phyloP scores from a whole-genome alignment of 73 alveolate genomes.

The Breviolum minutum region DNA sequence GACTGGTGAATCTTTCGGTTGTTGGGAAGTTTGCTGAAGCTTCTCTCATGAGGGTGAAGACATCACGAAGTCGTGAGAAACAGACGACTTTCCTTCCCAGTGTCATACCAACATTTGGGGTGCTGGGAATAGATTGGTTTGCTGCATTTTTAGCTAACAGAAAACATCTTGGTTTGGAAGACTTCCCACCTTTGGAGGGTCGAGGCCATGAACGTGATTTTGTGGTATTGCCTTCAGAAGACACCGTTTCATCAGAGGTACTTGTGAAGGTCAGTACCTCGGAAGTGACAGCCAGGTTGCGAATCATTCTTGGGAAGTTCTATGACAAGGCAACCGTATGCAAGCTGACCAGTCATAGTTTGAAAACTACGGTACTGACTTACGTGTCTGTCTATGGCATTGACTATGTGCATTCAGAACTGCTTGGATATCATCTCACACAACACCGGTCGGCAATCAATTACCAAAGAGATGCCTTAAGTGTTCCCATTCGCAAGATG shows the following conservation, averaged over 20 bases:
- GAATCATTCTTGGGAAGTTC: not conserved
- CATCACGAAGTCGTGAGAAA: conserved; percentile 5
- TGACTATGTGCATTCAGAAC: not conserved
- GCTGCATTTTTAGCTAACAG: not conserved
- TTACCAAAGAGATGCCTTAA: not conserved
- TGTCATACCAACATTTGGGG: not conserved
- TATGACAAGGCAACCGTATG: not conserved
- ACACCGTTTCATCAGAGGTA: not conserved
- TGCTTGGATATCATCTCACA: conserved; percentile 36
- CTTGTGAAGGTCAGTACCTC: not conserved
- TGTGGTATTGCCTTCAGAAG: not conserved
- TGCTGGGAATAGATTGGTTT: not conserved
- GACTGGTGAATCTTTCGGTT: not conserved
- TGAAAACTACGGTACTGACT: conserved; percentile 11
- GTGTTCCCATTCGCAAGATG: not conserved
- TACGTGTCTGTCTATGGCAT: not conserved
- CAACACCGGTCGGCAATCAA: not conserved
- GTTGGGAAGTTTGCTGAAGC: not conserved
- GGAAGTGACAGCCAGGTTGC: not conserved
- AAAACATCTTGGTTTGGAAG: not conserved
- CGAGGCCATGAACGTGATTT: not conserved
- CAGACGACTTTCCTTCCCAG: conserved; percentile 4
- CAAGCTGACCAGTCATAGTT: not conserved
- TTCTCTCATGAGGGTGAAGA: conserved; percentile 20
- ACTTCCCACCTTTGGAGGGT: not conserved